phyloP scores from a whole-genome alignment of 1,284 basidiomycete genomes.

The Tilletia indica region DNA sequence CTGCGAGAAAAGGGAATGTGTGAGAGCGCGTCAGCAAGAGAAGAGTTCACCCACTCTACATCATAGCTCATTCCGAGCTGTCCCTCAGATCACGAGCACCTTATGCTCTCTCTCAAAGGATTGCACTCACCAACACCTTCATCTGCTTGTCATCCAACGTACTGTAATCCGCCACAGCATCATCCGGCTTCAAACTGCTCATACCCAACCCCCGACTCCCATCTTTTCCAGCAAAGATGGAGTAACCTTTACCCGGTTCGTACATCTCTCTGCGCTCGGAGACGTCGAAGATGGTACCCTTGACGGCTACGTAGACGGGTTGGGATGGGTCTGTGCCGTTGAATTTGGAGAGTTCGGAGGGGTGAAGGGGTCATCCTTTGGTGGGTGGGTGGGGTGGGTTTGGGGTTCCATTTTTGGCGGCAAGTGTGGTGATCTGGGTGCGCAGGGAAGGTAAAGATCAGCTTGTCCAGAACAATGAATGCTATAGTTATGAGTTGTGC shows the following conservation, averaged over 20 bases:
- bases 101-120: no score
- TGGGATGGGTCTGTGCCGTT: slow-evolving; percentile 67
- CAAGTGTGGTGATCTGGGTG: no score
- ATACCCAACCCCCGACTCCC: slow-evolving; percentile 61
- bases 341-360: slow-evolving; percentile 64
- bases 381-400: slow-evolving; percentile 15
- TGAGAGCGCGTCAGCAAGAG: no score
- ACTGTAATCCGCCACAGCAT: slow-evolving; percentile 86
- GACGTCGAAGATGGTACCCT: slow-evolving; percentile 83
- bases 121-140: slow-evolving; percentile 70
- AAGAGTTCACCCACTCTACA: no score
- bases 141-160: slow-evolving; percentile 70
- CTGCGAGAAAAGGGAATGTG: slow-evolving; percentile 1
- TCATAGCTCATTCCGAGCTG: no score
- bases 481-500: no score
- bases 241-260: slow-evolving; percentile 57
- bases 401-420: neutral
- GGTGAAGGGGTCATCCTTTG: slow-evolving; percentile 18
- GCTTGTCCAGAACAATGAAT: no score
- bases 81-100: no score
- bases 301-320: slow-evolving; percentile 84
- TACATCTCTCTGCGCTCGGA: slow-evolving; percentile 75
- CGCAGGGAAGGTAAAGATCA: no score
- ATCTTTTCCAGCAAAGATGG: slow-evolving; percentile 77
- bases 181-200: slow-evolving; percentile 80